Evolutionary conservation across 192 early-diverging fungal species (phyloP).

Genomic region (Umbelopsis ramanniana): DNA sequence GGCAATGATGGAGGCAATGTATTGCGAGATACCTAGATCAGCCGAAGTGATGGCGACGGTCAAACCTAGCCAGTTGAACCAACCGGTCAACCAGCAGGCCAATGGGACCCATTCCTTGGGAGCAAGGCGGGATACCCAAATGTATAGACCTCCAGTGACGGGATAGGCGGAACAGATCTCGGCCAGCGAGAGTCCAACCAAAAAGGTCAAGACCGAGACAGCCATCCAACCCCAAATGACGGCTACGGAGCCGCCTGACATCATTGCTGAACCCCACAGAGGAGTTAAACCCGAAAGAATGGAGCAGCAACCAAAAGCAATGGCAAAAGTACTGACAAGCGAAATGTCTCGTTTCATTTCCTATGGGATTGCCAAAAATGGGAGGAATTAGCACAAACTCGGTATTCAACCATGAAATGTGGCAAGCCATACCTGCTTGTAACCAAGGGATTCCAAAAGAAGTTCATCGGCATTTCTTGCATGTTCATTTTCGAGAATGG

Average conservation of each 20-base stretch:
- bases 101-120: conserved; percentile 52
- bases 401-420: too few relatives aligned
- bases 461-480: conserved; percentile 18
- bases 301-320: conserved; percentile 58
- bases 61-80: conserved; percentile 59
- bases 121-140: conserved; percentile 56
- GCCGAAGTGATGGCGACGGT: conserved; percentile 53
- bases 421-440: conserved; percentile 36
- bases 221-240: conserved; percentile 56
- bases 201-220: conserved; percentile 56
- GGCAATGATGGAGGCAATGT: conserved; percentile 45
- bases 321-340: conserved; percentile 52
- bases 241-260: conserved; percentile 52
- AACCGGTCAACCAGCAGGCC: conserved; percentile 58
- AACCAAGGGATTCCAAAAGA: conserved; percentile 41
- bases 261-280: conserved; percentile 55
- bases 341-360: conserved; percentile 57
- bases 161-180: conserved; percentile 58
- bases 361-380: conserved; percentile 28
- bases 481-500: background rate
- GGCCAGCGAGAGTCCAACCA: conserved; percentile 53
- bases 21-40: conserved; percentile 55
- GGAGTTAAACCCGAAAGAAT: conserved; percentile 57
- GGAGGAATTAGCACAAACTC: background rate
- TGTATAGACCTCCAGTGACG: conserved; percentile 55